Percentiles rank a stretch among this genome's conserved stretches.
These are phyloP conservation scores for Ceratobasidium sp. DNA, from an alignment of 1,284 basidiomycete species.

Conservation along the genomic window DNA sequence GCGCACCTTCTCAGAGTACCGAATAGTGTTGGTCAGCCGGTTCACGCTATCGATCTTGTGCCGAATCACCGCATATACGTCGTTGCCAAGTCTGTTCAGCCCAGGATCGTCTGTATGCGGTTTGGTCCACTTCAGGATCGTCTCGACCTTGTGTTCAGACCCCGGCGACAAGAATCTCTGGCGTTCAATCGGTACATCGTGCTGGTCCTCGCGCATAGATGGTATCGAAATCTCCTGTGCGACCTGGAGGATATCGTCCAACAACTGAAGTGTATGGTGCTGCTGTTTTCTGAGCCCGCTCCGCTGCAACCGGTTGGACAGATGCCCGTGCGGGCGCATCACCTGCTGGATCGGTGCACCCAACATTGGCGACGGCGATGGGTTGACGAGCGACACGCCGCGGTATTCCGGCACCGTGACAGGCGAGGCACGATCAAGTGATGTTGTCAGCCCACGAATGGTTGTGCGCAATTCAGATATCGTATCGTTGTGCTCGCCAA, in stretches of 20 bases:
- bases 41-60: constrained; percentile 96
- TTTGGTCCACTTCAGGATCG: constrained; percentile 84
- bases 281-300: constrained; percentile 82
- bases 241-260: constrained; percentile 84
- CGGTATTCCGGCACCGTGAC: constrained; percentile 79
- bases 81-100: constrained; percentile 81
- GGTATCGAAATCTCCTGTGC: constrained; percentile 89
- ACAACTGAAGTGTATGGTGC: constrained; percentile 76
- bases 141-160: constrained; percentile 85
- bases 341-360: constrained; percentile 31
- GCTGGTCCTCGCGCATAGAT: constrained; percentile 88
- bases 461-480: constrained; percentile 87
- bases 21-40: constrained; percentile 96
- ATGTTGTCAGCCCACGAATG: constrained; percentile 75
- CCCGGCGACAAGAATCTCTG: constrained; percentile 88
- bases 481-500: constrained; percentile 92
- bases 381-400: constrained; percentile 80
- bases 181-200: constrained; percentile 89
- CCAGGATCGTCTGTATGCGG: constrained; percentile 88
- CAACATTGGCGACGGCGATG: constrained; percentile 59
- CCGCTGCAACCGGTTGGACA: constrained; percentile 46
- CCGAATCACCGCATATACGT: constrained; percentile 88
- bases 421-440: constrained; percentile 61
- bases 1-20: constrained; percentile 97
- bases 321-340: constrained; percentile 37